Evolutionary conservation across 805 yeast genomes (phyloP).

Genomic region (Candida alai): DNA sequence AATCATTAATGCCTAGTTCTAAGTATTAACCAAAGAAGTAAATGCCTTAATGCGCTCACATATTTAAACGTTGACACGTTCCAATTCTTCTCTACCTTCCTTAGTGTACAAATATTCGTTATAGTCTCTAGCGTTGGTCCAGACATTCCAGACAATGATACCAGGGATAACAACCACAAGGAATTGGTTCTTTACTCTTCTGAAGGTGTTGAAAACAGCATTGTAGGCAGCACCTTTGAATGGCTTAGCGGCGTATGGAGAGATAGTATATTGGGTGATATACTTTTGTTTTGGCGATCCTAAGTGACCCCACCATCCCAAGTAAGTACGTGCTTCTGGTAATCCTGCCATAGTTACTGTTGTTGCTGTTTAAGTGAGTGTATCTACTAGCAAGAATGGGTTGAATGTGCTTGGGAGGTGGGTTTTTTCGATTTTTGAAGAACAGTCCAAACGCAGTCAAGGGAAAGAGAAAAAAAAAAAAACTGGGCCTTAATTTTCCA

Average conservation of each 20-base stretch:
- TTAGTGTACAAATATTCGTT: slow-evolving; percentile 93
- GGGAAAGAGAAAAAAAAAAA: no score
- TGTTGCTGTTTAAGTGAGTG: background rate
- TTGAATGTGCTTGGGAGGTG: background rate
- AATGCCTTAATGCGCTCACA: no score
- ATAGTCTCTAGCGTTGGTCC: slow-evolving; percentile 86
- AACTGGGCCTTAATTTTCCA: slow-evolving; percentile 1
- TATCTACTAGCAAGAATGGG: background rate
- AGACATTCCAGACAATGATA: slow-evolving; percentile 75
- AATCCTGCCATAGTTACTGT: slow-evolving; percentile 23
- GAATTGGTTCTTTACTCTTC: slow-evolving; percentile 87
- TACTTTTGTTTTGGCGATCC: slow-evolving; percentile 87
- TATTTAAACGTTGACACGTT: slow-evolving; percentile 49
- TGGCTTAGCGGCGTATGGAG: slow-evolving; percentile 92
- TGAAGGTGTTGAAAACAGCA: slow-evolving; percentile 87
- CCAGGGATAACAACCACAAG: slow-evolving; percentile 77
- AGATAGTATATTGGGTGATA: slow-evolving; percentile 81
- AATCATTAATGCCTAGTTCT: no score
- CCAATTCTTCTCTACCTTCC: slow-evolving; percentile 95
- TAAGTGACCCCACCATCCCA: slow-evolving; percentile 98
- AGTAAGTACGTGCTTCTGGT: slow-evolving; percentile 61
- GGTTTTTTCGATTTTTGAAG: no score
- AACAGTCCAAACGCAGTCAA: background rate
- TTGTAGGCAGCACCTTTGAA: slow-evolving; percentile 81
- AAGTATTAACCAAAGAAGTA: no score